These are phyloP conservation scores for Udeniomyces megalosporus DNA, from an alignment of 768 basidiomycete species.

Conservation along the genomic window DNA sequence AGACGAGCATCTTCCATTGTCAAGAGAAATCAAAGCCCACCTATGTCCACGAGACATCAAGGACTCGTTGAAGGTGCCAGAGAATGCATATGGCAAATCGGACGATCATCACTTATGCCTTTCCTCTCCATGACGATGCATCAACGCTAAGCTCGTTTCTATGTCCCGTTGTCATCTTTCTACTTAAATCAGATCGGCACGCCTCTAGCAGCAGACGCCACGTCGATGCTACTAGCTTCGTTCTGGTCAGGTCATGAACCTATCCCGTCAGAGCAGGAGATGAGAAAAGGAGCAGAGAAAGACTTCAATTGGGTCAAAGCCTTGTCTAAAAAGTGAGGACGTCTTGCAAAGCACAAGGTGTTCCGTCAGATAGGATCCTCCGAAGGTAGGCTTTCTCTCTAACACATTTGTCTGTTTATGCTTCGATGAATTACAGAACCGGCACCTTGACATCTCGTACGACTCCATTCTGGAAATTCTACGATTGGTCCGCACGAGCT, in stretches of 20 bases:
- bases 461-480: neutral
- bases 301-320: neutral
- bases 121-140: neutral
- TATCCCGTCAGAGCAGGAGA: neutral
- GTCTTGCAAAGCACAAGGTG: neutral
- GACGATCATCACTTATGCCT: neutral
- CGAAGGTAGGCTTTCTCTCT: too few species aligned
- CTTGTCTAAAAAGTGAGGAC: neutral
- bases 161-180: too few species aligned
- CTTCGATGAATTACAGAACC: neutral
- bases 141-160: neutral
- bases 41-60: neutral
- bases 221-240: neutral
- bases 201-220: neutral
- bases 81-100: neutral
- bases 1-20: neutral
- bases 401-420: neutral
- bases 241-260: neutral
- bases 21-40: neutral
- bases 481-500: neutral
- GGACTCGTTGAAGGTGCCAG: neutral
- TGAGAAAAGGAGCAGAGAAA: neutral
- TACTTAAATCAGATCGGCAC: too few species aligned
- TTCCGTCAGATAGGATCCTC: neutral
- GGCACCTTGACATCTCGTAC: neutral